A percentile compares a stretch with the other conserved stretches of the same genome.
These are phyloP conservation scores for Nitzschia inconspicua DNA, from an alignment of 108 stramenopile genomes.

Conservation along the genomic window DNA sequence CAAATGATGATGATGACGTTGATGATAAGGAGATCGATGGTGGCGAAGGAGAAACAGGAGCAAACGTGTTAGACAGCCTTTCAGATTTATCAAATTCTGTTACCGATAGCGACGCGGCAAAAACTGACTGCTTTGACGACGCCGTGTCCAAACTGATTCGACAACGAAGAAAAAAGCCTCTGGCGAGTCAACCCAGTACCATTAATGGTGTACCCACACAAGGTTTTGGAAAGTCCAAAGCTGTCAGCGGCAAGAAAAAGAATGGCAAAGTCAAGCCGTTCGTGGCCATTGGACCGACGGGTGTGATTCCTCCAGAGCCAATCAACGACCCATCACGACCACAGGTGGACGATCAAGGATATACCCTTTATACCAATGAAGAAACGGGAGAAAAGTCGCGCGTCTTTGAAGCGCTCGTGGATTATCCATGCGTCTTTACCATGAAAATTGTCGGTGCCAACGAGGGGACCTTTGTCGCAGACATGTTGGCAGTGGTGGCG, in stretches of 20 bases:
- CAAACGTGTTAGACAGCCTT: neutral
- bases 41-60: neutral
- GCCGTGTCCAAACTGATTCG: conserved; percentile 24
- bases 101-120: neutral
- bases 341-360: conserved; percentile 84
- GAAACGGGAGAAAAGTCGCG: conserved; percentile 83
- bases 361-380: conserved; percentile 86
- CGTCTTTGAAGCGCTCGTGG: conserved; percentile 87
- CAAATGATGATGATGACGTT: conserved; percentile 29
- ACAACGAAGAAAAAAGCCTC: conserved; percentile 21
- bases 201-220: conserved; percentile 45
- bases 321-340: conserved; percentile 76
- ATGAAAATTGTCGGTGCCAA: conserved; percentile 87
- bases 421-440: conserved; percentile 84
- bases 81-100: too few relatives aligned
- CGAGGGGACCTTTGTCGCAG: conserved; percentile 64
- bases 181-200: conserved; percentile 37
- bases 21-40: conserved; percentile 8
- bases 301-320: conserved; percentile 17
- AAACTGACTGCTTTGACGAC: conserved; percentile 17
- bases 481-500: conserved; percentile 76
- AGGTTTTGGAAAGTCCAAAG: conserved; percentile 26
- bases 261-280: conserved; percentile 36
- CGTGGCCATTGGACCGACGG: conserved; percentile 55
- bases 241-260: neutral